Evolutionary conservation across 148 eudicot genomes (phyloP).

Genomic region (Hydrangea macrophylla): DNA sequence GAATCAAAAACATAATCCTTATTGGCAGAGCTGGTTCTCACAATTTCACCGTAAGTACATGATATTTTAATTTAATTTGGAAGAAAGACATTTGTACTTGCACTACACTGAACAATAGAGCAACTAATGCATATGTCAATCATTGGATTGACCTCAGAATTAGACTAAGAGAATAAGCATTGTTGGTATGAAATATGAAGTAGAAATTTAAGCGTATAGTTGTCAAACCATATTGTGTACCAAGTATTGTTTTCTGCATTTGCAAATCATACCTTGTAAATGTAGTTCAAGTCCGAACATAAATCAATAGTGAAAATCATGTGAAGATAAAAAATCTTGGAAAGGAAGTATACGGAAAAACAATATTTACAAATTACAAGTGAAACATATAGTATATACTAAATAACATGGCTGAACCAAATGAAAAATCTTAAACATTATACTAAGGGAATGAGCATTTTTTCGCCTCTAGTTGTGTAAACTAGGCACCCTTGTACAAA

Average conservation of each 20-base stretch:
- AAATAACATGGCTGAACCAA: too few relatives aligned
- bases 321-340: too few relatives aligned
- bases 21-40: conserved; percentile 11
- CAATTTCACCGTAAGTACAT: neutral
- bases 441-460: too few relatives aligned
- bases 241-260: neutral
- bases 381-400: conserved; percentile 1
- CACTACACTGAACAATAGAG: conserved; percentile 10
- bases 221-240: neutral
- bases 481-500: too few relatives aligned
- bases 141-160: neutral
- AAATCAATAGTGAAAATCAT: too few relatives aligned
- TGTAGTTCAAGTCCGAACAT: too few relatives aligned
- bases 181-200: neutral
- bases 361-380: too few relatives aligned
- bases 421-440: too few relatives aligned
- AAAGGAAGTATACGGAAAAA: too few relatives aligned
- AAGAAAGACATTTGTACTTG: neutral
- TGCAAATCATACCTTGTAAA: neutral
- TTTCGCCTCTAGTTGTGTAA: too few relatives aligned
- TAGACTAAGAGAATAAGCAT: neutral
- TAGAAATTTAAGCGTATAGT: neutral
- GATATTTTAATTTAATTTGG: neutral
- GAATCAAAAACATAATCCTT: conserved; percentile 7
- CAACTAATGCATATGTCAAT: conserved; percentile 2